Percentiles rank a stretch among this genome's conserved stretches.
Conservation (phyloP, 192 early-diverging fungal genomes). For the Backusella parvicylindrica region DNA sequence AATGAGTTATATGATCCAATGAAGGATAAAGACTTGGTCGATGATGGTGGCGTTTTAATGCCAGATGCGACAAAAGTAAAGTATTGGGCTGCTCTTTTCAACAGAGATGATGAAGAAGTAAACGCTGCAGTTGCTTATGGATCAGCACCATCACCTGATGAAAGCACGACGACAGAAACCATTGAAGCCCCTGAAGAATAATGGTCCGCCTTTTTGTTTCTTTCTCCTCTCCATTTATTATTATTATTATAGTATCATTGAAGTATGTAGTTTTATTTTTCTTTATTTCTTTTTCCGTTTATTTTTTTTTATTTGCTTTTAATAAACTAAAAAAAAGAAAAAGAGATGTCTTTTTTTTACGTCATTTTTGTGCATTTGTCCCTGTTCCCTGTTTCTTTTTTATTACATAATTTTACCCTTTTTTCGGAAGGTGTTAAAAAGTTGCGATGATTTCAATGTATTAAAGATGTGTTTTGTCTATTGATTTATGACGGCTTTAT, state of each 20-base stretch:
- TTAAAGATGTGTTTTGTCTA: too few species aligned
- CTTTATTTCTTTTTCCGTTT: background rate
- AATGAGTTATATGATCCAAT: constrained; percentile 58
- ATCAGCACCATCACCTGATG: background rate
- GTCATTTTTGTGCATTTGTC: background rate
- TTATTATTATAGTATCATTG: background rate
- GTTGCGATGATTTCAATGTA: too few species aligned
- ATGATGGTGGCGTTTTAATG: constrained; percentile 59
- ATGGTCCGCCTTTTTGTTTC: background rate
- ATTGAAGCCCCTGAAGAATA: background rate
- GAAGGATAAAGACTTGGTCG: constrained; percentile 42
- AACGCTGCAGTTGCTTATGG: constrained; percentile 24
- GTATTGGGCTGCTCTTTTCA: constrained; percentile 76
- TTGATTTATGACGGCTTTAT: too few species aligned
- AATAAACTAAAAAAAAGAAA: background rate
- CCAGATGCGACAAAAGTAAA: constrained; percentile 59
- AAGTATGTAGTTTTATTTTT: background rate
- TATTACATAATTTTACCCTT: background rate
- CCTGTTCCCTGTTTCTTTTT: background rate
- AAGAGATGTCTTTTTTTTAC: background rate
- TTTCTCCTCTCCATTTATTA: background rate
- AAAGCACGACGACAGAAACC: background rate
- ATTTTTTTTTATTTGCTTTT: background rate
- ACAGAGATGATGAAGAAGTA: constrained; percentile 52
- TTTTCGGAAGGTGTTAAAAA: background rate